Evolutionary conservation across 345 rosid genomes (phyloP).

Genomic region (Turritis glabra): DNA sequence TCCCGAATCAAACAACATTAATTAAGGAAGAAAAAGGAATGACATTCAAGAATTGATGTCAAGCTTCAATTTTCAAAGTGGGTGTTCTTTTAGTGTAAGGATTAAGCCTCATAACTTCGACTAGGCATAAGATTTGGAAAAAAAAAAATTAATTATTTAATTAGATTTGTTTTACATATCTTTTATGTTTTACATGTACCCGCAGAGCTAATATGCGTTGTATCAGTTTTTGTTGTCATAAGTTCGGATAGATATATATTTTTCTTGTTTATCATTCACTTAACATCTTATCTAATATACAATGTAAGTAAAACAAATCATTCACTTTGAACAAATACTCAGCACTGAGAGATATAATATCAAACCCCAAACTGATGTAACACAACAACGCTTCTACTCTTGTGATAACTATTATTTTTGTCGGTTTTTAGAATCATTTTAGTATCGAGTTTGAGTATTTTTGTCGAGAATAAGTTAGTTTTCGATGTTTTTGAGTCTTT

Average conservation of each 20-base stretch:
- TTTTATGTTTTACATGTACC: background rate
- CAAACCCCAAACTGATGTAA: slow-evolving; percentile 25
- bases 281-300: slow-evolving; percentile 21
- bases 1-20: background rate
- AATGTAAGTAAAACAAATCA: slow-evolving; percentile 20
- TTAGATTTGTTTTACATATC: background rate
- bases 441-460: no score
- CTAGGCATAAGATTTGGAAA: background rate
- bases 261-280: background rate
- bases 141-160: no score
- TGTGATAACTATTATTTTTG: no score
- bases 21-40: background rate
- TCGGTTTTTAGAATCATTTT: no score
- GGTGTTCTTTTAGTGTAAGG: background rate
- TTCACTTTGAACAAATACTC: slow-evolving; percentile 26
- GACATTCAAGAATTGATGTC: background rate
- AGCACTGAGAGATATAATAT: slow-evolving; percentile 6
- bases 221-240: no score
- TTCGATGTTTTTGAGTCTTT: no score
- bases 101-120: background rate
- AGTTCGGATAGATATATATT: background rate
- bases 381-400: background rate
- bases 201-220: background rate
- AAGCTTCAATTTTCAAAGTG: no score
- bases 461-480: no score